phyloP scores from a whole-genome alignment of 23 red algal genomes.

The Pyropia yezoensis region DNA sequence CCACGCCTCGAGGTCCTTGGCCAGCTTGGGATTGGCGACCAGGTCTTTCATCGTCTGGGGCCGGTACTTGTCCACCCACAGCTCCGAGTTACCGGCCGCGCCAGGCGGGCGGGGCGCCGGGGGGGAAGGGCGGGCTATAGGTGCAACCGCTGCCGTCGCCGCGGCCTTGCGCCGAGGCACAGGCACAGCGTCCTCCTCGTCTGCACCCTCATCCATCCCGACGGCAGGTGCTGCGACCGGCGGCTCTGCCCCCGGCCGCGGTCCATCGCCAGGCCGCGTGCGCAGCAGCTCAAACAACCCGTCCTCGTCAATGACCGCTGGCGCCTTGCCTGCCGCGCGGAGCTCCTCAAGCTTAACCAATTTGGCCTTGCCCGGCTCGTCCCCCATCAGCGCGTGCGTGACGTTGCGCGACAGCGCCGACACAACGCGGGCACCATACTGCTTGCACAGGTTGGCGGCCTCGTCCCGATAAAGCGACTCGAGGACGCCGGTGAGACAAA shows the following conservation, averaged over 20 bases:
- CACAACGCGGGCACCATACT: conserved; percentile 70
- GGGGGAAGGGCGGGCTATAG: not conserved
- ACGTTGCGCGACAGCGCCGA: conserved; percentile 53
- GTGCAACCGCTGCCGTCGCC: not conserved
- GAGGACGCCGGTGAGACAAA: conserved; percentile 83
- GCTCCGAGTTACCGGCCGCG: not conserved
- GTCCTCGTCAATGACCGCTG: conserved; percentile 74
- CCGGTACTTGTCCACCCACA: conserved; percentile 94
- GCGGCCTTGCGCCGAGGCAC: not conserved
- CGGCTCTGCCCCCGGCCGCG: conserved; percentile 2
- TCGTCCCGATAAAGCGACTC: conserved; percentile 68
- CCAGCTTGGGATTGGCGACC: conserved; percentile 62
- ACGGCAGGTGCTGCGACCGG: not conserved
- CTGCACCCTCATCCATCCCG: not conserved
- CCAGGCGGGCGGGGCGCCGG: not conserved
- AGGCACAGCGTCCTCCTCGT: too few relatives aligned
- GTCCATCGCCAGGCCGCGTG: conserved; percentile 17
- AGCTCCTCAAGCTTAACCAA: conserved; percentile 19
- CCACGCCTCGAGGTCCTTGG: conserved; percentile 63
- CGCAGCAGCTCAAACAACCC: conserved; percentile 69
- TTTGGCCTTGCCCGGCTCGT: conserved; percentile 61
- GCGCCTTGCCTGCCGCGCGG: not conserved
- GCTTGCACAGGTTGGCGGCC: conserved; percentile 51
- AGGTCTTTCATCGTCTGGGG: conserved; percentile 38
- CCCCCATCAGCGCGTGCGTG: conserved; percentile 62